Evolutionary conservation across 2,329 filamentous ascomycete genomes (phyloP).

Genomic region (Aspergillus aculeatus): DNA sequence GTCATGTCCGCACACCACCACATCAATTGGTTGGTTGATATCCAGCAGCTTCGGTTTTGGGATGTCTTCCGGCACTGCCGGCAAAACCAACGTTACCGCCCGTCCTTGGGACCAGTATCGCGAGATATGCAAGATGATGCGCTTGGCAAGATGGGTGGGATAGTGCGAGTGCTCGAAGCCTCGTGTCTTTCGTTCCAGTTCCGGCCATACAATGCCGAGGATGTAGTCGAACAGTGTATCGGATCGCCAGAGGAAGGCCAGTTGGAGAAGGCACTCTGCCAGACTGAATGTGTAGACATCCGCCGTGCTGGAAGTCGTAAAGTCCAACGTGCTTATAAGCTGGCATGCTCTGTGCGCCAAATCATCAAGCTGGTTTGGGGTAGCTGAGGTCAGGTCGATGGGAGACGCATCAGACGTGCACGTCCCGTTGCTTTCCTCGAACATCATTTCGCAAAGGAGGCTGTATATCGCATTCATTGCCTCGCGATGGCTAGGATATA

Average conservation of each 20-base stretch:
- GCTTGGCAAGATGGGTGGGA: conserved; percentile 23
- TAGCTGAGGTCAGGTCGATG: no score
- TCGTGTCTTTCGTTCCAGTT: conserved; percentile 13
- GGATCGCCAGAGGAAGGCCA: conserved; percentile 7
- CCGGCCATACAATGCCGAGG: conserved; percentile 21
- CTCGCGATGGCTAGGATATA: conserved; percentile 11
- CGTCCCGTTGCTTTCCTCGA: background rate
- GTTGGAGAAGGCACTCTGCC: conserved; percentile 11
- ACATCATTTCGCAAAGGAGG: conserved; percentile 13
- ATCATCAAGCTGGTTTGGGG: background rate
- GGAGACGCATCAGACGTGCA: background rate
- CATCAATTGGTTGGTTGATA: conserved; percentile 4
- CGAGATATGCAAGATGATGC: conserved; percentile 18
- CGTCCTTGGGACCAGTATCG: conserved; percentile 5
- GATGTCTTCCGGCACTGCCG: conserved; percentile 13
- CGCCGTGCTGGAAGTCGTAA: conserved; percentile 1
- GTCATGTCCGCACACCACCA: conserved; percentile 11
- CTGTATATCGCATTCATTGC: conserved; percentile 15
- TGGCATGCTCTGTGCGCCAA: background rate
- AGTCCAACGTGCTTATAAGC: conserved; percentile 1
- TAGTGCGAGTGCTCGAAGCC: conserved; percentile 26
- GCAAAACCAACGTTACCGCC: conserved; percentile 2
- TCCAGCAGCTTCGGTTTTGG: conserved; percentile 14
- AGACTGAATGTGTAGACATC: conserved; percentile 18
- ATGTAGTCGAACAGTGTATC: conserved; percentile 8